These are phyloP conservation scores for Metroxylon sagu DNA, from an alignment of 176 grass and related monocot genomes.

Conservation along the genomic window DNA sequence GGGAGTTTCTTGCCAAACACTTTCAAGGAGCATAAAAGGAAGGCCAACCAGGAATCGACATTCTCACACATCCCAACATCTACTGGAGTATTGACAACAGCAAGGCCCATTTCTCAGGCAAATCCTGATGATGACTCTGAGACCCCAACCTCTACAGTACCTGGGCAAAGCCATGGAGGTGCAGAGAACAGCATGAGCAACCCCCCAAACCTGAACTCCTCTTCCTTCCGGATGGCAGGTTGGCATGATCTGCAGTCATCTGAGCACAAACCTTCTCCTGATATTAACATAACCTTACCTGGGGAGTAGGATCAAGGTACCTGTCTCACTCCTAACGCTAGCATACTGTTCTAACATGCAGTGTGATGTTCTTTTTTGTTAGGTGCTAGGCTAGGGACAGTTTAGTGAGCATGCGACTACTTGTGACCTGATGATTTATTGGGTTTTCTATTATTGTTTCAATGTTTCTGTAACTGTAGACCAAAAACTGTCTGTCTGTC, in stretches of 20 bases:
- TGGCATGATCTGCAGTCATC: conserved; percentile 44
- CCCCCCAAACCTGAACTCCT: conserved; percentile 24
- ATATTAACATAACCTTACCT: conserved; percentile 72
- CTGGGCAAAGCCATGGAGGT: conserved; percentile 19
- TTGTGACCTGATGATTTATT: too few relatives aligned
- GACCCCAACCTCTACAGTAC: not conserved
- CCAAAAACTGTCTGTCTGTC: too few relatives aligned
- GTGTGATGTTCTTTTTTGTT: too few relatives aligned
- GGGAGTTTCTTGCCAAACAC: conserved; percentile 89
- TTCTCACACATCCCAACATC: conserved; percentile 8
- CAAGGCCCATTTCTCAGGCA: conserved; percentile 71
- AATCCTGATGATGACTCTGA: conserved; percentile 38
- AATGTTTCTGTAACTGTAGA: too few relatives aligned
- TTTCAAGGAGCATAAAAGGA: conserved; percentile 75
- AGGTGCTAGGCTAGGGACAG: too few relatives aligned
- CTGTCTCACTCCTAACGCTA: not conserved
- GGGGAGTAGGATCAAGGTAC: conserved; percentile 36
- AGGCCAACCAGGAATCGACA: conserved; percentile 19
- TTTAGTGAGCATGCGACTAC: too few relatives aligned
- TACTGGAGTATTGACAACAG: conserved; percentile 33
- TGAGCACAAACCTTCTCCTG: conserved; percentile 44
- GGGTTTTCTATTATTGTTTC: too few relatives aligned
- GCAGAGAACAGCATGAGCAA: conserved; percentile 8
- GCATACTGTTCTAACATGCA: too few relatives aligned
- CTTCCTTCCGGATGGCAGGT: conserved; percentile 38